Percentiles rank a stretch among this genome's conserved stretches.
These are phyloP conservation scores for Alternaria angustiovoidea DNA, from an alignment of 2,329 filamentous ascomycete genomes.

Conservation along the genomic window DNA sequence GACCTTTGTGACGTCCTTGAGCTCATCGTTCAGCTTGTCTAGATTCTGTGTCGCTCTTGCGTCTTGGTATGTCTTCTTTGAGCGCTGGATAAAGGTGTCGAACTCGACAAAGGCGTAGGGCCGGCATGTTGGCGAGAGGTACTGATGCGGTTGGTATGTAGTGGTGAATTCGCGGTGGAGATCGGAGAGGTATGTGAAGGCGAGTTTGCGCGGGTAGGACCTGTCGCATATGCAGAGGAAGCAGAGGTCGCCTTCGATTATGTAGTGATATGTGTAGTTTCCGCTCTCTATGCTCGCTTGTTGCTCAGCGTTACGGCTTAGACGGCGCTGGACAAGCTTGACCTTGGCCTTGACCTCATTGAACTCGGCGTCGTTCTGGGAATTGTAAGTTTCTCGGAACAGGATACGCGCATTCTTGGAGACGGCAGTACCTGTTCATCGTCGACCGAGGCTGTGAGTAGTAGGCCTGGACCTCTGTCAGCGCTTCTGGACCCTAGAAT, in stretches of 20 bases:
- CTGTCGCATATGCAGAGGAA: constrained; percentile 94
- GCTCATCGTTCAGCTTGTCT: constrained; percentile 93
- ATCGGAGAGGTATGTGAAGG: constrained; percentile 97
- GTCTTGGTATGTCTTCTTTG: constrained; percentile 93
- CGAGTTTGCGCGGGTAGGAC: constrained; percentile 95
- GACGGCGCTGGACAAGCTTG: constrained; percentile 86
- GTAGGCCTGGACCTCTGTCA: constrained; percentile 71
- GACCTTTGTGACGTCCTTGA: constrained; percentile 96
- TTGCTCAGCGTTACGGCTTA: constrained; percentile 87
- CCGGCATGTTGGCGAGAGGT: constrained; percentile 76
- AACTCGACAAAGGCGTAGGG: constrained; percentile 98
- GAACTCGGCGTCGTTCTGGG: constrained; percentile 74
- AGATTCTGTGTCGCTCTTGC: constrained; percentile 89
- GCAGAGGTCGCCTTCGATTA: constrained; percentile 82
- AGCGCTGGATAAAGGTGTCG: constrained; percentile 93
- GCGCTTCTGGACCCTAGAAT: constrained; percentile 10
- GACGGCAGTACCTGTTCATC: constrained; percentile 72
- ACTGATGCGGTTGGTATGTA: constrained; percentile 77
- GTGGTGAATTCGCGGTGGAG: constrained; percentile 89
- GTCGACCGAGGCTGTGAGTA: constrained; percentile 93
- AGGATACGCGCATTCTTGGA: not conserved
- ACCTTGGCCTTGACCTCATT: constrained; percentile 89
- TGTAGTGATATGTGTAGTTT: constrained; percentile 86
- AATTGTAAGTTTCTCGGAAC: constrained; percentile 19
- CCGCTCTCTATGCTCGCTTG: constrained; percentile 92